Percentiles rank a stretch among this genome's conserved stretches.
Evolutionary conservation across 2,329 filamentous ascomycete species (phyloP).

Genomic region (Trichophyton benhamiae): DNA sequence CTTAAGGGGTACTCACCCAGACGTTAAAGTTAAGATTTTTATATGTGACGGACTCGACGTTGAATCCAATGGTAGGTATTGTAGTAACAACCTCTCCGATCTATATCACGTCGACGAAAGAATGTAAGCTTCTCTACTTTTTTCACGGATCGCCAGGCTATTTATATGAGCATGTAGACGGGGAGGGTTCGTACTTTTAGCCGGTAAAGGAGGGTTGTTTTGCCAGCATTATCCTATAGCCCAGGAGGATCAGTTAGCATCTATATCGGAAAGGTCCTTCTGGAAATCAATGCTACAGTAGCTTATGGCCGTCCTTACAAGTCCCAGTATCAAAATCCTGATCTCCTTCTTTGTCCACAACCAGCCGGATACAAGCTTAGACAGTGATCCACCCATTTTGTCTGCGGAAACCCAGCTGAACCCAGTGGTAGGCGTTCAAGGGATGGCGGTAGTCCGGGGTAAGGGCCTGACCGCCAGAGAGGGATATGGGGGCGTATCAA

Average conservation of each 20-base stretch:
- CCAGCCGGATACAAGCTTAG: conserved; percentile 52
- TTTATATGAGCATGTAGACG: no score
- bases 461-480: not conserved
- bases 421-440: no score
- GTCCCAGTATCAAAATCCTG: conserved; percentile 81
- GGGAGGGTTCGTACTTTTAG: conserved; percentile 56
- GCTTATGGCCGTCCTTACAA: conserved; percentile 53
- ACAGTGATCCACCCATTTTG: conserved; percentile 45
- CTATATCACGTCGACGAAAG: conserved; percentile 34
- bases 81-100: conserved; percentile 98
- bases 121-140: not conserved
- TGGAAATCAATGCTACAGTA: not conserved
- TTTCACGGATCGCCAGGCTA: not conserved
- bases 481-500: conserved; percentile 1
- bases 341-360: conserved; percentile 96
- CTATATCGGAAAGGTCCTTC: not conserved
- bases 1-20: conserved; percentile 52
- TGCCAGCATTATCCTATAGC: conserved; percentile 88
- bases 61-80: conserved; percentile 98
- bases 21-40: conserved; percentile 98
- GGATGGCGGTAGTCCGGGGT: not conserved
- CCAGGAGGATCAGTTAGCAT: conserved; percentile 12
- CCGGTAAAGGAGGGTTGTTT: conserved; percentile 92
- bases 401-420: not conserved
- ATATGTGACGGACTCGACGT: conserved; percentile 97